Conservation (phyloP, 2,329 filamentous ascomycete genomes). For the Malbranchea zuffiana region DNA sequence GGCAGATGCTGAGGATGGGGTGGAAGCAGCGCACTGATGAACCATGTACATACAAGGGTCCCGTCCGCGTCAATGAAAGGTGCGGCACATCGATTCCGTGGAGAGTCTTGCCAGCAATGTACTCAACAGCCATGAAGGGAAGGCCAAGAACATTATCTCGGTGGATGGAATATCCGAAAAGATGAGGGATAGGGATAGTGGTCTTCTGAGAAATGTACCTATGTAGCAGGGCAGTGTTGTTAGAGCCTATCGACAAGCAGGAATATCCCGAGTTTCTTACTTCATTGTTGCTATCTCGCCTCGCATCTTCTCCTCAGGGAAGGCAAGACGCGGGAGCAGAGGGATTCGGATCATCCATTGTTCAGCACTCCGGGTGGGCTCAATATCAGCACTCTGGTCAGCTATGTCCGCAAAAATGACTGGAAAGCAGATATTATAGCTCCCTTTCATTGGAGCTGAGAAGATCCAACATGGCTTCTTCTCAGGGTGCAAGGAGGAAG, state of each 20-base stretch:
- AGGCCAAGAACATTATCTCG: slow-evolving; percentile 10
- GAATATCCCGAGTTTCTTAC: slow-evolving; percentile 1
- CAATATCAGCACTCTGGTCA: too few species aligned
- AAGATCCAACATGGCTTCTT: slow-evolving; percentile 9
- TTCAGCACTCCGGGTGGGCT: slow-evolving; percentile 1
- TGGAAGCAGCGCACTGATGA: too few species aligned
- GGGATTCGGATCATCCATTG: slow-evolving; percentile 11
- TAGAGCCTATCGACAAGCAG: not conserved
- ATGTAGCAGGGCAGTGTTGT: not conserved
- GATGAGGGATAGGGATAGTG: slow-evolving; percentile 16
- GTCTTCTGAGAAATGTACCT: slow-evolving; percentile 15
- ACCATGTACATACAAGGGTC: too few species aligned
- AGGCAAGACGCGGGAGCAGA: slow-evolving; percentile 9
- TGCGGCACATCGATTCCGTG: not conserved
- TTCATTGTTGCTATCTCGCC: slow-evolving; percentile 9
- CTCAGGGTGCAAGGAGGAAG: slow-evolving; percentile 10
- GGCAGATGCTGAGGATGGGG: too few species aligned
- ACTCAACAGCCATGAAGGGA: slow-evolving; percentile 11
- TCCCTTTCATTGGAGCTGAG: slow-evolving; percentile 7
- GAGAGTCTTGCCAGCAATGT: slow-evolving; percentile 9
- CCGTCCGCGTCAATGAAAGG: too few species aligned
- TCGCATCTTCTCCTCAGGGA: slow-evolving; percentile 9
- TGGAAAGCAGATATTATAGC: slow-evolving; percentile 12
- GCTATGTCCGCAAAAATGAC: slow-evolving; percentile 1
- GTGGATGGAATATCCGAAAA: slow-evolving; percentile 6